Conservation (phyloP, 495 filamentous ascomycete genomes). For the Pseudevernia furfuracea region DNA sequence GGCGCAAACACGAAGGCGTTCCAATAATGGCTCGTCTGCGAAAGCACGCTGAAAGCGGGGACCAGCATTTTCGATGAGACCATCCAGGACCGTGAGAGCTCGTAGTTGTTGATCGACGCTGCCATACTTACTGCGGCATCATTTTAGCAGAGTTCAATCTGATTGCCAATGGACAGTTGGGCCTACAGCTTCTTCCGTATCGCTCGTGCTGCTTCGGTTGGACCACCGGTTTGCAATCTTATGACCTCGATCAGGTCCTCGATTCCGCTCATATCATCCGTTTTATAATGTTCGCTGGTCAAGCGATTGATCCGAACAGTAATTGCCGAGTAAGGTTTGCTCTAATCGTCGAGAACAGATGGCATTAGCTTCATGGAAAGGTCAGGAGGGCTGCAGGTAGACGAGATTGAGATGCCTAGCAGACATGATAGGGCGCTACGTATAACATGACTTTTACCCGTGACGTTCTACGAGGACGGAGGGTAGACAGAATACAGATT, state of each 20-base stretch:
- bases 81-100: slow-evolving; percentile 84
- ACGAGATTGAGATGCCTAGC: slow-evolving; percentile 7
- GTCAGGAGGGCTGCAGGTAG: slow-evolving; percentile 1
- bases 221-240: slow-evolving; percentile 78
- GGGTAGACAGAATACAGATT: neutral
- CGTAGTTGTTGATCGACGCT: slow-evolving; percentile 85
- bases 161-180: neutral
- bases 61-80: slow-evolving; percentile 89
- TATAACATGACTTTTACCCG: neutral
- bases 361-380: slow-evolving; percentile 16
- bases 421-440: neutral
- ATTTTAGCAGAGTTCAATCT: neutral
- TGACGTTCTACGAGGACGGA: neutral
- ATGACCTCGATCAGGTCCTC: slow-evolving; percentile 91
- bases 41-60: slow-evolving; percentile 80
- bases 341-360: slow-evolving; percentile 39
- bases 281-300: slow-evolving; percentile 80
- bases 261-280: slow-evolving; percentile 86
- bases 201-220: slow-evolving; percentile 83
- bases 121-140: slow-evolving; percentile 69
- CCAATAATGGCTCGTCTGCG: slow-evolving; percentile 86
- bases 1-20: slow-evolving; percentile 80
- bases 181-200: slow-evolving; percentile 89
- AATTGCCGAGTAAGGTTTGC: slow-evolving; percentile 90
- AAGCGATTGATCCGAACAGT: slow-evolving; percentile 90